Conservation (phyloP, 148 eudicot genomes). For the Chenopodium suecicum region DNA sequence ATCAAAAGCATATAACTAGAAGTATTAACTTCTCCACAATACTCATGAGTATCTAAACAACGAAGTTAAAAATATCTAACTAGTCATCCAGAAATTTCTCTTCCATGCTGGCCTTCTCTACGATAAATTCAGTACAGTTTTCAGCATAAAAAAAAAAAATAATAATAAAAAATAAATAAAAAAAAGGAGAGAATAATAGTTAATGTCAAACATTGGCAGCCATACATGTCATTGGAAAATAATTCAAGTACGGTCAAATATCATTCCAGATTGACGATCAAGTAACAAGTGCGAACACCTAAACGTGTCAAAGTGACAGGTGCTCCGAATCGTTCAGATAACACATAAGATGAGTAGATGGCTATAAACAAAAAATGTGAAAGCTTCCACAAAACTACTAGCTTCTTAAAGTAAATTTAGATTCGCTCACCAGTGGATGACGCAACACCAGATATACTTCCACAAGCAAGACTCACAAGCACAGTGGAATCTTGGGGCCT, state of each 20-base stretch:
- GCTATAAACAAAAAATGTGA: not conserved
- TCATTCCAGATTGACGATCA: not conserved
- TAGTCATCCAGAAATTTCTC: constrained; percentile 13
- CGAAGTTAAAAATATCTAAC: constrained; percentile 14
- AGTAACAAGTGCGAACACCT: not conserved
- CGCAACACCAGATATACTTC: constrained; percentile 93
- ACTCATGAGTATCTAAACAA: constrained; percentile 16
- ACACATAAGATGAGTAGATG: not conserved
- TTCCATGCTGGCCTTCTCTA: constrained; percentile 17
- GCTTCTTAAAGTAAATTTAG: constrained; percentile 21
- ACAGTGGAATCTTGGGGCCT: constrained; percentile 81
- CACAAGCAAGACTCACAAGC: constrained; percentile 93
- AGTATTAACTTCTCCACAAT: constrained; percentile 21
- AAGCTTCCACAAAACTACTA: not conserved
- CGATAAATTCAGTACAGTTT: constrained; percentile 6
- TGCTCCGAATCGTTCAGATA: not conserved
- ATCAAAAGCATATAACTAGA: constrained; percentile 80
- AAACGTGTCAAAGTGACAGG: not conserved
- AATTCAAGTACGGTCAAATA: not conserved
- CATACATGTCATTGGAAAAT: not conserved
- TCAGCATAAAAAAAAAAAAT: not conserved
- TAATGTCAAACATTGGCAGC: not conserved
- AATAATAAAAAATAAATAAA: too few relatives aligned
- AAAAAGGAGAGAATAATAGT: not conserved
- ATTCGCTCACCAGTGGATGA: constrained; percentile 81